Conservation (phyloP, 208 protist genomes). For the Kentomonas sorsogonicus region DNA sequence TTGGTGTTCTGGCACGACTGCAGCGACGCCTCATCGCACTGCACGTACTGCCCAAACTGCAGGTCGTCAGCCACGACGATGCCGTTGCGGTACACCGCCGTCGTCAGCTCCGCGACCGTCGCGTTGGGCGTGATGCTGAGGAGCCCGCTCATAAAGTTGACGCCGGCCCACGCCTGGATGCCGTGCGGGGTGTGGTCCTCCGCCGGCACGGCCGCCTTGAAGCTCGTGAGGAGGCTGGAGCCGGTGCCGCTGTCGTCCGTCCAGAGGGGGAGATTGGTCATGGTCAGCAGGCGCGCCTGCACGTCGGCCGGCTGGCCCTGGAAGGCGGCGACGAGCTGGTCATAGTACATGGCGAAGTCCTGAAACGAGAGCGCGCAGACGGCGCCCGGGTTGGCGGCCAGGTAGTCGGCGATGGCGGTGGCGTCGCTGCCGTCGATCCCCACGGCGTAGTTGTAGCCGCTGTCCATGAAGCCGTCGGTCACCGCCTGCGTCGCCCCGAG, state of each 20-base stretch:
- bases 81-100: slow-evolving; percentile 18
- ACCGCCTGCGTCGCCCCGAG: not conserved
- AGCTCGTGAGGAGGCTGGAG: too few relatives aligned
- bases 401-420: too few relatives aligned
- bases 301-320: slow-evolving; percentile 4
- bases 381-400: slow-evolving; percentile 5
- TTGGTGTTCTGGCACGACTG: slow-evolving; percentile 22
- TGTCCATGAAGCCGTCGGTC: slow-evolving; percentile 1
- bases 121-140: slow-evolving; percentile 9
- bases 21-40: slow-evolving; percentile 3
- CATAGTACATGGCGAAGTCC: slow-evolving; percentile 28
- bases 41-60: slow-evolving; percentile 16
- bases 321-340: slow-evolving; percentile 13
- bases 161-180: slow-evolving; percentile 9
- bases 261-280: slow-evolving; percentile 44
- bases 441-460: slow-evolving; percentile 13
- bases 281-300: slow-evolving; percentile 24
- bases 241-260: too few relatives aligned
- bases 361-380: slow-evolving; percentile 22
- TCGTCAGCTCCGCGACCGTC: slow-evolving; percentile 14
- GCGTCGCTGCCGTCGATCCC: slow-evolving; percentile 13
- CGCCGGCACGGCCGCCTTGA: too few relatives aligned
- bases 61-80: slow-evolving; percentile 21
- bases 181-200: slow-evolving; percentile 9
- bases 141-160: slow-evolving; percentile 11